Evolutionary conservation across 208 protist genomes (phyloP).

Genomic region (Phytomonas sp.): DNA sequence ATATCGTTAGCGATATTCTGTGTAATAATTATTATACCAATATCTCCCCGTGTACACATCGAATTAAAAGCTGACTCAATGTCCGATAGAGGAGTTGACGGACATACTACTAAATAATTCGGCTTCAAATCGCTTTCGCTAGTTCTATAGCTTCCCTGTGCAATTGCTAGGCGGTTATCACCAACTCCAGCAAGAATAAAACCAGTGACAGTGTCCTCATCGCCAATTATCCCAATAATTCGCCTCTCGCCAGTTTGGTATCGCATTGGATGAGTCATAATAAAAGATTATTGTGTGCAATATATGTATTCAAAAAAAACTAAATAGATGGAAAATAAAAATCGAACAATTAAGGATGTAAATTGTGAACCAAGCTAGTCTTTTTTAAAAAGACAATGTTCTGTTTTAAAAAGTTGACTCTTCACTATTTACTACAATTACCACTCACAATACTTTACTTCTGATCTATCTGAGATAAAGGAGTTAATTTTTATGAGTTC

Average conservation of each 20-base stretch:
- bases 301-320: not conserved
- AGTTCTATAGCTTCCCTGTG: not conserved
- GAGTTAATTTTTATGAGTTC: not conserved
- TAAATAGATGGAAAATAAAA: not conserved
- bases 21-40: conserved; percentile 94
- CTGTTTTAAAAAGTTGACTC: not conserved
- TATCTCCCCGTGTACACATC: conserved; percentile 82
- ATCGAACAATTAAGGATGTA: not conserved
- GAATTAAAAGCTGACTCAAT: conserved; percentile 92
- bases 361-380: not conserved
- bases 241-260: conserved; percentile 71
- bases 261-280: conserved; percentile 22
- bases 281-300: not conserved
- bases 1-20: conserved; percentile 96
- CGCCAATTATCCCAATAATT: conserved; percentile 88
- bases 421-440: not conserved
- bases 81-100: conserved; percentile 78
- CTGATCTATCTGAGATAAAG: not conserved
- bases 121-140: conserved; percentile 15
- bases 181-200: conserved; percentile 95
- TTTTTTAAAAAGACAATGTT: not conserved
- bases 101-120: conserved; percentile 92
- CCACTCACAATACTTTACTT: not conserved
- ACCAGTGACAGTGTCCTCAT: conserved; percentile 95
- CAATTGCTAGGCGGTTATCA: conserved; percentile 56